phyloP scores from a whole-genome alignment of 176 grass and related monocot species.

The Oryza glumipatula region DNA sequence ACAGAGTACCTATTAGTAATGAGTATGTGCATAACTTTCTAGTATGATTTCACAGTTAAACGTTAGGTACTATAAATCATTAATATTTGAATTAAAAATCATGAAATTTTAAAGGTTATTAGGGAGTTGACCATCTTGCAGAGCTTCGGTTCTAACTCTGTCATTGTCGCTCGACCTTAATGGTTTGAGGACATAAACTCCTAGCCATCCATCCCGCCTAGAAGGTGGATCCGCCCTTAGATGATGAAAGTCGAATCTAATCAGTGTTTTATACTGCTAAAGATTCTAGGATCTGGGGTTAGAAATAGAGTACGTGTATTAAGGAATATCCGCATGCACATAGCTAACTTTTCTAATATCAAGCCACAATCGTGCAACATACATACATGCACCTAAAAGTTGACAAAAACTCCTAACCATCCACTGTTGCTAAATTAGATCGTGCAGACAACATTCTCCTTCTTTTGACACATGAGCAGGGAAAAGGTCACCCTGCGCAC shows the following conservation, averaged over 20 bases:
- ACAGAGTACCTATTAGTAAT: no score
- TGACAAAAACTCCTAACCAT: neutral
- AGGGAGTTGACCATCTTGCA: no score
- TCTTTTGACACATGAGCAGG: slow-evolving; percentile 20
- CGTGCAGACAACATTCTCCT: slow-evolving; percentile 2
- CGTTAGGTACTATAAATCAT: no score
- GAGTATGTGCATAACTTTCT: no score
- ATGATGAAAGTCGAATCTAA: neutral
- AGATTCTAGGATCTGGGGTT: neutral
- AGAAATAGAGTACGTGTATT: neutral
- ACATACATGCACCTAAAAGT: neutral
- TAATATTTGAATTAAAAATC: no score
- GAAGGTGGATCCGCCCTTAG: neutral
- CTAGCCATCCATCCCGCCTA: neutral
- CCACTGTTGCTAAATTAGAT: neutral
- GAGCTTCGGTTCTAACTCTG: no score
- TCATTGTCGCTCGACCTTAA: neutral
- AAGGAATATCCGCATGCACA: neutral
- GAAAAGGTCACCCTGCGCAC: neutral
- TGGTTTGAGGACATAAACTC: neutral
- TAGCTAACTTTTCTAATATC: neutral
- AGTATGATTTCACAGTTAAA: no score
- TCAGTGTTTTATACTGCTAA: neutral
- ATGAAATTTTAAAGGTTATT: no score
- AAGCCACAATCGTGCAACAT: neutral